Evolutionary conservation across 169 alveolate species (phyloP).

Genomic region (Eimeria necatrix): DNA sequence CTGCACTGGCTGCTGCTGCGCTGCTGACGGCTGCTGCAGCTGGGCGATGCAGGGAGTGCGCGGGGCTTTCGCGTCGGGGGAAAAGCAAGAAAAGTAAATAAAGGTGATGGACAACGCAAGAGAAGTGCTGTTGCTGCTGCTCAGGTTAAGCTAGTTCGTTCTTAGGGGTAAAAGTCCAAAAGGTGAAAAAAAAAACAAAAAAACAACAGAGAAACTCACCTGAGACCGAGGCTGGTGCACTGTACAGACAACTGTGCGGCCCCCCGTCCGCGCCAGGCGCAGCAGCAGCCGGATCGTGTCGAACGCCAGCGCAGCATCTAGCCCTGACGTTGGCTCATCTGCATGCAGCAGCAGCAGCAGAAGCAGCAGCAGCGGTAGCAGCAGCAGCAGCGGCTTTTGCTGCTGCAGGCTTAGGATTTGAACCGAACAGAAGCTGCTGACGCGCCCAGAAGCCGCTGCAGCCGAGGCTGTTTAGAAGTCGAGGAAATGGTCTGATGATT

Average conservation of each 20-base stretch:
- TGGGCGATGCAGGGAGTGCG: too few relatives aligned
- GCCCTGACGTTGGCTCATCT: slow-evolving; percentile 94
- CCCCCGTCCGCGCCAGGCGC: slow-evolving; percentile 80
- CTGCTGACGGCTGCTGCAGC: too few relatives aligned
- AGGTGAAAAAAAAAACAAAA: neutral
- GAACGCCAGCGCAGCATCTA: slow-evolving; percentile 90
- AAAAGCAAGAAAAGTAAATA: too few relatives aligned
- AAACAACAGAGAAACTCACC: slow-evolving; percentile 3
- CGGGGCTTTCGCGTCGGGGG: too few relatives aligned
- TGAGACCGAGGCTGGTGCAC: slow-evolving; percentile 84
- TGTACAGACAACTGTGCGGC: slow-evolving; percentile 85
- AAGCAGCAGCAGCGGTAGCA: slow-evolving; percentile 6
- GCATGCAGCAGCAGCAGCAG: slow-evolving; percentile 28
- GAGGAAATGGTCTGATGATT: too few relatives aligned
- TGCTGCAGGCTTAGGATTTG: neutral
- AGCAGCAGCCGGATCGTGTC: slow-evolving; percentile 82
- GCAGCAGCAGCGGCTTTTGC: neutral
- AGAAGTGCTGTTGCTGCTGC: too few relatives aligned
- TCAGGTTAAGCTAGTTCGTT: too few relatives aligned
- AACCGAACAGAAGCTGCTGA: neutral
- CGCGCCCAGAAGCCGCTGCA: too few relatives aligned
- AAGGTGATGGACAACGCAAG: too few relatives aligned
- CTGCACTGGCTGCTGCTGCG: too few relatives aligned
- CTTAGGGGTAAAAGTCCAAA: too few relatives aligned
- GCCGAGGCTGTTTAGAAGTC: too few relatives aligned